Base-by-base conservation (phyloP, 495 filamentous ascomycete genomes). In the Aspergillus nidulans region DNA sequence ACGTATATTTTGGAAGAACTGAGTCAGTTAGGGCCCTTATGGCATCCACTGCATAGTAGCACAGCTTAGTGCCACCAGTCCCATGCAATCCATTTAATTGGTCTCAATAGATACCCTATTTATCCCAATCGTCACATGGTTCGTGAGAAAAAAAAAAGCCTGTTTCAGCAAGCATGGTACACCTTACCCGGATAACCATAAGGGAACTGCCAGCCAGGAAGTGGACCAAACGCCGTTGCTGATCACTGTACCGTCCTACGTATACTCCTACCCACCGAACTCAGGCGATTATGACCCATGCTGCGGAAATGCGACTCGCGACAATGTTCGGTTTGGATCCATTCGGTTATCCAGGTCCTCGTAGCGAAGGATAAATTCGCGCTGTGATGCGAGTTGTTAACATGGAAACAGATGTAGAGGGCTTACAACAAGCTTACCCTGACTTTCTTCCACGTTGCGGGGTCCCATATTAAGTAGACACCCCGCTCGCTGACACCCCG, bases 381-480 rank as follows among this genome's bases (percentile, higher is more conserved):
- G 78, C 89, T 92, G 52, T 23, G 59, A 55, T 24, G 19, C 4
- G 54, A n/a, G 26, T 1, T 47, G 18, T 50, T 26, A 49, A 45
- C 25, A n/a, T 10, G 58, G 52, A n/a, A 6, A 1, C 9, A 18
- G 9, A 61, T 36, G 18, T n/a, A 13, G 40, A 47, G n/a, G 38
- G 24, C 9, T 4, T 32, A 0, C 23, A 12, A 8, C 8, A 12
- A 28, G 80, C 86, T 62, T 80, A 92, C 90, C 64, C 90, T 74
- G 61, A 91, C 82, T 69, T 90, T 87, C 60, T 85, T 82, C 92
- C 92, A 97, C 51, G 78, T 83, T 19, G 79, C 77, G n/a, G 85
- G 85, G 63, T 94, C 89, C 80, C 92, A 96, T 60, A 95, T 83
- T 30, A 95, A 77, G 67, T 97, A 97, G 64, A 88, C 90, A 2